These are phyloP conservation scores for Suillus hirtellus DNA, from an alignment of 768 basidiomycete species.

Conservation along the genomic window DNA sequence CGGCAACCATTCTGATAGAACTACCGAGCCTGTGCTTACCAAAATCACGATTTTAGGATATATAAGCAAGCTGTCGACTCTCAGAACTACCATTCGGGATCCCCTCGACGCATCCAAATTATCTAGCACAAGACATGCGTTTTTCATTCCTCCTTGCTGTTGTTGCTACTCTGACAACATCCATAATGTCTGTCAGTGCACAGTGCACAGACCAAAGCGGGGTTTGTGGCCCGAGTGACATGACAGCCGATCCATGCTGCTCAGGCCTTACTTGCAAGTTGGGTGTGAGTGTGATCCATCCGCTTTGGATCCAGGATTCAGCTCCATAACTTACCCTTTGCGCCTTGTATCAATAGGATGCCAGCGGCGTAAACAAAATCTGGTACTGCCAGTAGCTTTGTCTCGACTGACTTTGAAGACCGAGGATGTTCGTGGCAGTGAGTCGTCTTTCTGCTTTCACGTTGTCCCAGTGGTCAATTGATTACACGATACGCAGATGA, in stretches of 20 bases:
- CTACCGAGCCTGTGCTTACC: neutral
- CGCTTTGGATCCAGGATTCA: neutral
- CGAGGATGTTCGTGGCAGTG: neutral
- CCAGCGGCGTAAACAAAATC: rapidly evolving
- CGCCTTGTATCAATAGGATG: neutral
- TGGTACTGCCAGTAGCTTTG: neutral
- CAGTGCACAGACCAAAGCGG: neutral
- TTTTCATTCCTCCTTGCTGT: neutral
- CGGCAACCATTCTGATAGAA: no score
- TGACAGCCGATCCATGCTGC: neutral
- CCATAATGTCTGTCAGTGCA: neutral
- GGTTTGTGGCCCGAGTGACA: neutral
- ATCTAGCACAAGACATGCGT: neutral
- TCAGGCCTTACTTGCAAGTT: neutral
- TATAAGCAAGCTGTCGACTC: neutral
- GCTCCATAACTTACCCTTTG: neutral
- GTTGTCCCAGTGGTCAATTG: neutral
- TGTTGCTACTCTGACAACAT: neutral
- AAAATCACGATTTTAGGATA: neutral
- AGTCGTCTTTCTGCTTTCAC: neutral
- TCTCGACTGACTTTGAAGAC: neutral
- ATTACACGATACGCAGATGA: neutral
- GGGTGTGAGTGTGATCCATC: neutral
- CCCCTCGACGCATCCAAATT: neutral
- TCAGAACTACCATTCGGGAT: neutral